phyloP scores from a whole-genome alignment of 2,329 filamentous ascomycete genomes.

The Rhinocladiella mackenziei region DNA sequence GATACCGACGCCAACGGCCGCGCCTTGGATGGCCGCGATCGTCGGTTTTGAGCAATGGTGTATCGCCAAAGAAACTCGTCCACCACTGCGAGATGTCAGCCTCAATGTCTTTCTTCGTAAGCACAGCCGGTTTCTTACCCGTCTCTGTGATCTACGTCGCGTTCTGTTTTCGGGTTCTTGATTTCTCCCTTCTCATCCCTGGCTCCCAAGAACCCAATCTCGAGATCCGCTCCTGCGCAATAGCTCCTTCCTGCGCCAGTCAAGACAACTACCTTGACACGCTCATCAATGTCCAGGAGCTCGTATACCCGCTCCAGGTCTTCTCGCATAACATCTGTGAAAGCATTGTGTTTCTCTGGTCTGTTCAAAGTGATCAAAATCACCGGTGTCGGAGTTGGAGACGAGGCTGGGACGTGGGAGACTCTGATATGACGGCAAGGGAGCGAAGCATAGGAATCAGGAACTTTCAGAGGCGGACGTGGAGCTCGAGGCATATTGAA shows the following conservation, averaged over 20 bases:
- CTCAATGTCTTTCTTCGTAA: not conserved
- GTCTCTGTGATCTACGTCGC: conserved; percentile 30
- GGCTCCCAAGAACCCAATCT: conserved; percentile 29
- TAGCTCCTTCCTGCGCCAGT: conserved; percentile 53
- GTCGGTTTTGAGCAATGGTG: conserved; percentile 57
- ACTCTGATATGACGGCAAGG: conserved; percentile 35
- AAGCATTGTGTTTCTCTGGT: conserved; percentile 64
- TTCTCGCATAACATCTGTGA: conserved; percentile 60
- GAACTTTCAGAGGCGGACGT: conserved; percentile 27
- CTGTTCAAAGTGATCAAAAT: conserved; percentile 63
- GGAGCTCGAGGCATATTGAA: conserved; percentile 22
- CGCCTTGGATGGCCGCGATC: conserved; percentile 57
- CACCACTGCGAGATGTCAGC: conserved; percentile 41
- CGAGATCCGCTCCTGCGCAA: conserved; percentile 60
- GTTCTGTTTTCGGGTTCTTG: conserved; percentile 24
- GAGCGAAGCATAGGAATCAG: conserved; percentile 36
- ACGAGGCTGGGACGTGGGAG: conserved; percentile 40
- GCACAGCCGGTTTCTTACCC: conserved; percentile 21
- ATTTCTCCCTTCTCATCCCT: conserved; percentile 18
- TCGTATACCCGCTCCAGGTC: conserved; percentile 56
- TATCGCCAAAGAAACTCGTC: conserved; percentile 53
- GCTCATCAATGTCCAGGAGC: conserved; percentile 50
- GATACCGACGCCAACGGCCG: conserved; percentile 58
- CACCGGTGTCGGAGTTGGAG: conserved; percentile 56
- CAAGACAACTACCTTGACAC: conserved; percentile 54